phyloP scores from a whole-genome alignment of 1,284 basidiomycete species.

The Laetiporus sulphureus region DNA sequence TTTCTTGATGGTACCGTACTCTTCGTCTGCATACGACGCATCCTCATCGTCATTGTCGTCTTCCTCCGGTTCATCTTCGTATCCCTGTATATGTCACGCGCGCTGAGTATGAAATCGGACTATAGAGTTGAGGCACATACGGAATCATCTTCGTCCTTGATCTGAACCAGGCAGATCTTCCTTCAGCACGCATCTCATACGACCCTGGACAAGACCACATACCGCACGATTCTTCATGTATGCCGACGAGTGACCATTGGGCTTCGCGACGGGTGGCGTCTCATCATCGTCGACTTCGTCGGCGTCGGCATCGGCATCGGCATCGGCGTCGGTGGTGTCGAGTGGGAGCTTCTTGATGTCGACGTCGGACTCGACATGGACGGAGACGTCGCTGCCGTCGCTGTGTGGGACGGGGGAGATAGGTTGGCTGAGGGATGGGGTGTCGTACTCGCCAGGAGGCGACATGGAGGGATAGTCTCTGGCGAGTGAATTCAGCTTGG shows the following conservation, averaged over 20 bases:
- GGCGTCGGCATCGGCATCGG: constrained; percentile 36
- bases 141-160: constrained; percentile 61
- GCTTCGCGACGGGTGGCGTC: constrained; percentile 20
- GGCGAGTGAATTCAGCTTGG: constrained; percentile 39
- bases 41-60: constrained; percentile 55
- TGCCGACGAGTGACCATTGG: constrained; percentile 21
- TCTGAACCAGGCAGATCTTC: constrained; percentile 21
- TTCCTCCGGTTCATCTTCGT: constrained; percentile 47
- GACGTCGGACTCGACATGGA: constrained; percentile 40
- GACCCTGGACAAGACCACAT: constrained; percentile 17
- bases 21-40: constrained; percentile 71
- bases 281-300: constrained; percentile 29
- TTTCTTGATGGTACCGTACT: constrained; percentile 56
- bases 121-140: constrained; percentile 34
- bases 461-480: constrained; percentile 23
- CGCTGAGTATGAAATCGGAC: constrained; percentile 18
- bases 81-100: constrained; percentile 43
- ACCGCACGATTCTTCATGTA: constrained; percentile 26
- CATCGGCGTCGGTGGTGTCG: too few relatives aligned
- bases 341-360: constrained; percentile 26
- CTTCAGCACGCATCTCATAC: constrained; percentile 8
- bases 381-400: constrained; percentile 32
- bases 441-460: constrained; percentile 24
- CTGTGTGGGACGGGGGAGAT: constrained; percentile 28
- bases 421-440: constrained; percentile 21